Evolutionary conservation across 2,329 filamentous ascomycete genomes (phyloP).

Genomic region (Lachnellula cervina): DNA sequence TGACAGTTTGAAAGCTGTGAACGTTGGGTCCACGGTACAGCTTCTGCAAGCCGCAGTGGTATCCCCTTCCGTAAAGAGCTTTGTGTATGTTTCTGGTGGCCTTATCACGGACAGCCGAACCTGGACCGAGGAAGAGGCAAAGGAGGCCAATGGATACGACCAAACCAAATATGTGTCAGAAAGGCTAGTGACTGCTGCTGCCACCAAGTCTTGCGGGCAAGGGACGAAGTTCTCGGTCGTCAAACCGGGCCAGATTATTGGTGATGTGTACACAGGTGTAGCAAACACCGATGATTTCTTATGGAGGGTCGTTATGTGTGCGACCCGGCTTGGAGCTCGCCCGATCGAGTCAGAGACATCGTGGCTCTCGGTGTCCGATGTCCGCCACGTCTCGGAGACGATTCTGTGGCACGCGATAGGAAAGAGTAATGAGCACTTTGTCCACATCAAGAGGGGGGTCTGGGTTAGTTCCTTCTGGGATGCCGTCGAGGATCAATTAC

Average conservation of each 20-base stretch:
- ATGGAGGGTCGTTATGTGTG: constrained; percentile 22
- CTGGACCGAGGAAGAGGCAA: constrained; percentile 46
- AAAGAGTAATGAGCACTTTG: background rate
- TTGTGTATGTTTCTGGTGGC: constrained; percentile 31
- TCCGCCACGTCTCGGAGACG: constrained; percentile 10
- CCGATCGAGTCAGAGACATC: constrained; percentile 4
- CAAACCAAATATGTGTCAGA: constrained; percentile 77
- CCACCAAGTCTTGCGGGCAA: background rate
- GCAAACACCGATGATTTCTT: constrained; percentile 27
- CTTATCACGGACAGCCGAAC: constrained; percentile 1
- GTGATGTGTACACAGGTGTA: constrained; percentile 18
- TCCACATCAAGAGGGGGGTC: background rate
- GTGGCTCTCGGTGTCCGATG: constrained; percentile 21
- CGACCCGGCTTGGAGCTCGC: constrained; percentile 16
- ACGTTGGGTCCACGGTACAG: constrained; percentile 56
- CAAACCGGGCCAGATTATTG: constrained; percentile 24
- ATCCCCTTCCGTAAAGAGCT: constrained; percentile 5
- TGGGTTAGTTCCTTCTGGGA: constrained; percentile 4
- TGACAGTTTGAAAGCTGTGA: constrained; percentile 60
- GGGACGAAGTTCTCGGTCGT: constrained; percentile 7
- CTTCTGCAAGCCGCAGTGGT: constrained; percentile 16
- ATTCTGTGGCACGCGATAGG: background rate
- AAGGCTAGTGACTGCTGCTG: constrained; percentile 45
- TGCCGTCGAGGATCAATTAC: background rate
- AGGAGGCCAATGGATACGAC: constrained; percentile 75